Percentiles rank a stretch among this genome's conserved stretches.
phyloP scores from a whole-genome alignment of 371 early-diverging fungal genomes.

The Actinomortierella ambigua region DNA sequence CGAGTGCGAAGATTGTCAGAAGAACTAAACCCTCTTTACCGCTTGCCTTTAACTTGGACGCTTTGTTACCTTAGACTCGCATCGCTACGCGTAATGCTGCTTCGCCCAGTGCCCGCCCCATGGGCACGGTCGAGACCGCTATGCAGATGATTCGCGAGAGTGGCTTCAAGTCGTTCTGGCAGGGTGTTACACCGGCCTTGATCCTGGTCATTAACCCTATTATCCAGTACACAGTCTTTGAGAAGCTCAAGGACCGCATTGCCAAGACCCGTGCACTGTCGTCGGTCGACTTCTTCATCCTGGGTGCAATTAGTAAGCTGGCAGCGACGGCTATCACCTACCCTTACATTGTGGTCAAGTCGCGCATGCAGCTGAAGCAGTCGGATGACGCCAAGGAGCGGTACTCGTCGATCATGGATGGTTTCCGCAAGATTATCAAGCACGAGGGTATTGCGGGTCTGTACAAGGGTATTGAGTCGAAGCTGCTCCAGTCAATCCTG shows the following conservation, averaged over 20 bases:
- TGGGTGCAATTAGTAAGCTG: conserved; percentile 94
- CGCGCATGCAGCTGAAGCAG: conserved; percentile 95
- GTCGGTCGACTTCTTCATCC: conserved; percentile 90
- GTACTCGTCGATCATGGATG: conserved; percentile 85
- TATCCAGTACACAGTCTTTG: conserved; percentile 97
- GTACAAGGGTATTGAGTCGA: conserved; percentile 93
- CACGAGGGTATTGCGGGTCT: conserved; percentile 81
- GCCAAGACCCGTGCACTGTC: conserved; percentile 61
- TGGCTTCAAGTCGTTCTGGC: conserved; percentile 86
- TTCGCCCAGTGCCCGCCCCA: conserved; percentile 42
- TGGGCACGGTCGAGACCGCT: conserved; percentile 56
- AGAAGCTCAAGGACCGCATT: conserved; percentile 81
- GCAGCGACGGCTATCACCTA: conserved; percentile 95
- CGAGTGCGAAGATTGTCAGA: no score
- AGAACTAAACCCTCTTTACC: no score
- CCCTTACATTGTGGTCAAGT: conserved; percentile 96
- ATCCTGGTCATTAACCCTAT: conserved; percentile 97
- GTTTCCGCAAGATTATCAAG: conserved; percentile 88
- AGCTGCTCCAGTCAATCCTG: conserved; percentile 89
- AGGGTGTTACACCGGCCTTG: conserved; percentile 90
- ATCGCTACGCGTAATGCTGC: conserved; percentile 66
- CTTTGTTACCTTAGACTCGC: conserved; percentile 56
- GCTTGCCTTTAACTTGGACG: background rate
- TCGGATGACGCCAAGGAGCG: conserved; percentile 68
- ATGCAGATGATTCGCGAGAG: conserved; percentile 83